Conservation (phyloP, 2,329 filamentous ascomycete species). For the Dactylellina cionopaga region DNA sequence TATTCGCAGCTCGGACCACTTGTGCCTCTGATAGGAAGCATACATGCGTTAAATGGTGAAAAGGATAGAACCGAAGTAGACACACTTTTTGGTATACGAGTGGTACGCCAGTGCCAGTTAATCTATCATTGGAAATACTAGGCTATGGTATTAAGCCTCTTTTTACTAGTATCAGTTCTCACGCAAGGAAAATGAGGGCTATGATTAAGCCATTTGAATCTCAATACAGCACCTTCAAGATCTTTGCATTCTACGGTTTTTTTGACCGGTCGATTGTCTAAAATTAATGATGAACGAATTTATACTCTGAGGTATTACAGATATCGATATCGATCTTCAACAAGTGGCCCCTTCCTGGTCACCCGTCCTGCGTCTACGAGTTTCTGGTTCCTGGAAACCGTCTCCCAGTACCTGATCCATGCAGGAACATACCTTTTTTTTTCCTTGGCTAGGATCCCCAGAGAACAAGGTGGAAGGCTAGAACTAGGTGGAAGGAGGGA, state of each 20-base stretch:
- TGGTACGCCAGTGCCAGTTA: too few relatives aligned
- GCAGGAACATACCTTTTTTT: neutral
- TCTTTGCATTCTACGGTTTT: too few relatives aligned
- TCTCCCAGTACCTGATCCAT: slow-evolving; percentile 2
- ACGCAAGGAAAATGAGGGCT: too few relatives aligned
- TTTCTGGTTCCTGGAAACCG: slow-evolving; percentile 33
- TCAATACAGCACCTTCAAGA: too few relatives aligned
- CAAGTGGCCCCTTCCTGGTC: slow-evolving; percentile 6
- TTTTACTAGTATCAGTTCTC: too few relatives aligned
- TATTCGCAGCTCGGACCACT: slow-evolving; percentile 15
- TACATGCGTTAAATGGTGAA: neutral
- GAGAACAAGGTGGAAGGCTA: neutral
- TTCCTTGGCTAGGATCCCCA: slow-evolving; percentile 18
- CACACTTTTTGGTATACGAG: neutral
- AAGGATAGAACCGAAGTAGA: neutral
- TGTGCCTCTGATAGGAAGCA: neutral
- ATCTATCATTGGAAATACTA: too few relatives aligned
- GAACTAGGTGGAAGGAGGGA: too few relatives aligned
- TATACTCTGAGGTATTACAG: neutral
- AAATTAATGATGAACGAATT: neutral
- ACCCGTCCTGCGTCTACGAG: slow-evolving; percentile 3
- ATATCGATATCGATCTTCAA: neutral
- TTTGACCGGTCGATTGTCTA: neutral
- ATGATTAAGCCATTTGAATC: too few relatives aligned
- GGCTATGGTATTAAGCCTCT: too few relatives aligned